A percentile compares a stretch with the other conserved stretches of the same genome.
phyloP scores from a whole-genome alignment of 805 yeast species.

The Komagataella pastoris region DNA sequence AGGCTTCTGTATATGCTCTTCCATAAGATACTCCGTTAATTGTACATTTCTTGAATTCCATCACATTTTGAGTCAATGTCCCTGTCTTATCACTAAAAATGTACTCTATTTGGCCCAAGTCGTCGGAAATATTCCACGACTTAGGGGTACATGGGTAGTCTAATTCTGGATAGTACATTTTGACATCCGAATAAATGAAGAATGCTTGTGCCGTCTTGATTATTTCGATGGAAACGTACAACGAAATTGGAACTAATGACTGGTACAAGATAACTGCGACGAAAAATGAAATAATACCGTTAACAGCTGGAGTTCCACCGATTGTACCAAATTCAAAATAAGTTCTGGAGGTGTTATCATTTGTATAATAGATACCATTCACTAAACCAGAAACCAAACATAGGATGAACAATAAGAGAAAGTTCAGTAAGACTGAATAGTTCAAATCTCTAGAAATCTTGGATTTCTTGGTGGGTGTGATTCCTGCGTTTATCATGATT shows the following conservation, averaged over 20 bases:
- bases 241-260: slow-evolving; percentile 71
- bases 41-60: slow-evolving; percentile 78
- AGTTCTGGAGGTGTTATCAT: slow-evolving; percentile 35
- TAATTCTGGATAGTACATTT: slow-evolving; percentile 52
- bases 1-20: slow-evolving; percentile 71
- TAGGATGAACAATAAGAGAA: slow-evolving; percentile 44
- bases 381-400: slow-evolving; percentile 62
- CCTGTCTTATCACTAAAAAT: slow-evolving; percentile 81
- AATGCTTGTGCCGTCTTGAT: slow-evolving; percentile 74
- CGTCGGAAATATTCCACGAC: slow-evolving; percentile 79
- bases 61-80: slow-evolving; percentile 69
- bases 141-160: slow-evolving; percentile 80
- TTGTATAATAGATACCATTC: slow-evolving; percentile 52
- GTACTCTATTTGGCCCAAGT: slow-evolving; percentile 76
- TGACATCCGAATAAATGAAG: slow-evolving; percentile 64
- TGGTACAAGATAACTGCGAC: slow-evolving; percentile 69
- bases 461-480: slow-evolving; percentile 67
- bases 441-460: slow-evolving; percentile 64
- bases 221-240: slow-evolving; percentile 72
- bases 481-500: slow-evolving; percentile 70
- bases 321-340: slow-evolving; percentile 59
- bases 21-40: slow-evolving; percentile 66
- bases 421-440: slow-evolving; percentile 55
- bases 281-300: slow-evolving; percentile 62
- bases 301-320: slow-evolving; percentile 50